phyloP scores from a whole-genome alignment of 805 yeast species.

The Wickerhamiella nectarea region DNA sequence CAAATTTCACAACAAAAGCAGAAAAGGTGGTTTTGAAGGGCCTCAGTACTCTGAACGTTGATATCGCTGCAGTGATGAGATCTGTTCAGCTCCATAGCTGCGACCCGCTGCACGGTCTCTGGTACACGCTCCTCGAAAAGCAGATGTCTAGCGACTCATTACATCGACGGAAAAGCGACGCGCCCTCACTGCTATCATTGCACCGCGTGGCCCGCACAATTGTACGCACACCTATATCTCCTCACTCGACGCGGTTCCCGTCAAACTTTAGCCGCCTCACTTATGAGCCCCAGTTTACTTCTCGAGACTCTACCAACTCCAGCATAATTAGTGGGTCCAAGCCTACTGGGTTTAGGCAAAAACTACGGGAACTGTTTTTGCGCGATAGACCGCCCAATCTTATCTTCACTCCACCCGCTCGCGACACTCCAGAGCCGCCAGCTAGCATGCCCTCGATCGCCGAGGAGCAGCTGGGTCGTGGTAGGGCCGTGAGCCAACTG shows the following conservation, averaged over 20 bases:
- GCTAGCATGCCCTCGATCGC: slow-evolving; percentile 6
- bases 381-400: neutral
- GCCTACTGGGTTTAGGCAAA: neutral
- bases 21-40: slow-evolving; percentile 19
- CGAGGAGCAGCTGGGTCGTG: slow-evolving; percentile 2
- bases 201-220: slow-evolving; percentile 11
- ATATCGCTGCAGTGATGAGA: slow-evolving; percentile 15
- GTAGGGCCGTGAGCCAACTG: slow-evolving; percentile 1
- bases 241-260: neutral
- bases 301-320: neutral
- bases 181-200: slow-evolving; percentile 9
- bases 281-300: neutral
- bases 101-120: slow-evolving; percentile 21
- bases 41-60: slow-evolving; percentile 17
- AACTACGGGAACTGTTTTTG: neutral
- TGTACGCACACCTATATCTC: neutral
- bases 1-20: slow-evolving; percentile 26
- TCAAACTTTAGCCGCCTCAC: neutral
- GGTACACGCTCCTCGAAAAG: slow-evolving; percentile 20
- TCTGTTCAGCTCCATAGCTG: slow-evolving; percentile 17
- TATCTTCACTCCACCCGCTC: neutral
- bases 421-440: neutral
- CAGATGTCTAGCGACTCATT: neutral
- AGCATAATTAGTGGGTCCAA: neutral
- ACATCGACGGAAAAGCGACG: slow-evolving; percentile 8